Percentiles rank a stretch among this genome's conserved stretches.
These are phyloP conservation scores for Monilinia laxa DNA, from an alignment of 2,329 filamentous ascomycete genomes.

Conservation along the genomic window DNA sequence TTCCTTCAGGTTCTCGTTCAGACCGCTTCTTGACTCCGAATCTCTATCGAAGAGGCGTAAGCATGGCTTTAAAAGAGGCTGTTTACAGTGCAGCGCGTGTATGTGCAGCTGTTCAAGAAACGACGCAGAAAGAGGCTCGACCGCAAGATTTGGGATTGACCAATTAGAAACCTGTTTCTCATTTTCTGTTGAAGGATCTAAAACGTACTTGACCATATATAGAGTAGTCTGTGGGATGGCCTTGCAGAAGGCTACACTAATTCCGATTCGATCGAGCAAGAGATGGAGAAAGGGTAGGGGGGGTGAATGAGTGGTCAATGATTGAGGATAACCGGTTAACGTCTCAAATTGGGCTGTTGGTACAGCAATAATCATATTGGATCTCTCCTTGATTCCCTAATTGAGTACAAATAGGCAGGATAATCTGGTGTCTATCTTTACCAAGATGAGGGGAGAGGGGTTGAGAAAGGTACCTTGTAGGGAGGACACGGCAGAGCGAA, in stretches of 20 bases:
- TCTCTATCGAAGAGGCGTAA: neutral
- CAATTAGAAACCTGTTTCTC: neutral
- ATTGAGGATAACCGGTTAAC: no score
- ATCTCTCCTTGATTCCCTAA: neutral
- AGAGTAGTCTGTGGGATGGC: neutral
- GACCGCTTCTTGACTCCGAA: constrained; percentile 1
- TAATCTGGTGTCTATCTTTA: no score
- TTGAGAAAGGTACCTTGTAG: no score
- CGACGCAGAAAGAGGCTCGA: constrained; percentile 12
- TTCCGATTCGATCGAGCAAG: constrained; percentile 3
- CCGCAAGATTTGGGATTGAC: neutral
- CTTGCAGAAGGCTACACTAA: constrained; percentile 1
- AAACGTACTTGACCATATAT: constrained; percentile 7
- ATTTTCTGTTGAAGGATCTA: neutral
- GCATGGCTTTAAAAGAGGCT: constrained; percentile 6
- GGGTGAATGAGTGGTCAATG: neutral
- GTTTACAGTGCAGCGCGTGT: no score
- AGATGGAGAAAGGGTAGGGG: constrained; percentile 17
- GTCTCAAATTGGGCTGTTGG: constrained; percentile 7
- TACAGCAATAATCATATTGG: constrained; percentile 11
- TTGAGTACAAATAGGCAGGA: neutral
- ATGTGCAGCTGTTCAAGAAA: constrained; percentile 12
- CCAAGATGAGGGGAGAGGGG: no score
- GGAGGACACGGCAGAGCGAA: no score
- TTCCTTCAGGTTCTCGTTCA: constrained; percentile 2